These are phyloP conservation scores for Endoconidiophora laricicola DNA, from an alignment of 2,329 filamentous ascomycete species.

Conservation along the genomic window DNA sequence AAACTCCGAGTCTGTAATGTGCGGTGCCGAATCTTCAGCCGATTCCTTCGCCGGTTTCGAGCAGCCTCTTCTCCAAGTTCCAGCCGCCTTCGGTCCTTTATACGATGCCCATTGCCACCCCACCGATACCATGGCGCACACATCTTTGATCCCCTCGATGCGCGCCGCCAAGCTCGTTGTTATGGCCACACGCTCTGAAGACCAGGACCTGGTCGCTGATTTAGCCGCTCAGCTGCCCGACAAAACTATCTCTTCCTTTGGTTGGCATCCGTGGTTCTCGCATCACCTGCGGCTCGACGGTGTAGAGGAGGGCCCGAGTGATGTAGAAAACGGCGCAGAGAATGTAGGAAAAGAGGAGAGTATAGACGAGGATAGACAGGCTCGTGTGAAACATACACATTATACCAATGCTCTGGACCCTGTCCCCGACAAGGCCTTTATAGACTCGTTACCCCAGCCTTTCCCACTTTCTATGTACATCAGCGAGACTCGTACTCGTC, in stretches of 20 bases:
- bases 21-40: background rate
- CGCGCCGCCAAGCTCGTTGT: constrained; percentile 48
- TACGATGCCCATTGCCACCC: constrained; percentile 75
- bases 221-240: constrained; percentile 30
- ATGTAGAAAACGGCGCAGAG: too few species aligned
- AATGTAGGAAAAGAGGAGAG: too few species aligned
- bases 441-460: constrained; percentile 37
- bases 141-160: constrained; percentile 45
- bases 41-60: background rate
- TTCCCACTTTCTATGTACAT: constrained; percentile 42
- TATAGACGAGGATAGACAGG: too few species aligned
- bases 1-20: background rate
- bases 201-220: constrained; percentile 54
- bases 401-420: too few species aligned
- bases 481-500: constrained; percentile 33
- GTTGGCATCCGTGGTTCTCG: constrained; percentile 80
- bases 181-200: constrained; percentile 62
- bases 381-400: too few species aligned
- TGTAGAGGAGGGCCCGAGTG: too few species aligned
- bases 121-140: constrained; percentile 54
- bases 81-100: constrained; percentile 30
- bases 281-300: constrained; percentile 25
- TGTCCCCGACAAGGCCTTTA: too few species aligned
- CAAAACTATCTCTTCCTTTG: constrained; percentile 50
- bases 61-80: background rate